These are phyloP conservation scores for rapeseed (Brassica napus) DNA, from an alignment of 345 rosid genomes.

Conservation along the genomic window Da-Ae NC_063444.1:18194001-18194500, in stretches of 20 bases:
- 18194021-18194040: background rate
- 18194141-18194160: background rate
- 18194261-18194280: background rate
- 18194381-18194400: background rate
- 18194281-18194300: background rate
- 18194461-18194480: conserved; percentile 12
- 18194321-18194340: background rate
- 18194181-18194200: background rate
- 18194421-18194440: conserved; percentile 12
- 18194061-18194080: background rate
- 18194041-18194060: background rate
- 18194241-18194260: background rate
- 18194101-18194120: background rate
- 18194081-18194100: background rate
- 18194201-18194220: background rate
- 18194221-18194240: background rate
- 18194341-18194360: background rate
- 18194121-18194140: background rate
- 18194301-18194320: background rate
- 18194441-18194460: conserved; percentile 19
- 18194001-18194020: background rate
- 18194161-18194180: background rate
- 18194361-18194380: background rate
- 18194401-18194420: background rate
- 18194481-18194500: conserved; percentile 19